Percentiles rank a stretch among this genome's conserved stretches.
These are phyloP conservation scores for Sporothrix inflata DNA, from an alignment of 2,329 filamentous ascomycete genomes.

Conservation along the genomic window DNA sequence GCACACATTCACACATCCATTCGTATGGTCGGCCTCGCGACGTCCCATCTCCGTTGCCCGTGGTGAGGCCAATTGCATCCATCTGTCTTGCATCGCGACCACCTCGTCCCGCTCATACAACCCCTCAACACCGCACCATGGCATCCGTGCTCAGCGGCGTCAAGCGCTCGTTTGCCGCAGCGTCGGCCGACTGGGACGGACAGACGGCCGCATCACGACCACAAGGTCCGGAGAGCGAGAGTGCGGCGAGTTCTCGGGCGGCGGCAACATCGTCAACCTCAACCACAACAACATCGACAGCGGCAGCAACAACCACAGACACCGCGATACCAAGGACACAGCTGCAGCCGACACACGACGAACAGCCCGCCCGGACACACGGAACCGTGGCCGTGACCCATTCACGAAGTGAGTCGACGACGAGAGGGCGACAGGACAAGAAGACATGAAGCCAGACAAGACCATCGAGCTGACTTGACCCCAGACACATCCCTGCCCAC, in stretches of 20 bases:
- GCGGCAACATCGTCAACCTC: not conserved
- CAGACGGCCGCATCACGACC: not conserved
- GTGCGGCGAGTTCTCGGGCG: not conserved
- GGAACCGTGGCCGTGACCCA: not conserved
- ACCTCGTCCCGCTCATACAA: not conserved
- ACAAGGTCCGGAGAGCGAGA: not conserved
- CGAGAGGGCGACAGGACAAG: not conserved
- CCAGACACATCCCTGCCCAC: not conserved
- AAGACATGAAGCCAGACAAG: not conserved
- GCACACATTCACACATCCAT: not conserved
- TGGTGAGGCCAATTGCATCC: not conserved
- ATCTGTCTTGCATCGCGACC: not conserved
- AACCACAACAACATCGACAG: not conserved
- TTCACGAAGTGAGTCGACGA: not conserved
- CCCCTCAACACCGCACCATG: not conserved
- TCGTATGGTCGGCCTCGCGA: not conserved
- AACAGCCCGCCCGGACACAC: not conserved
- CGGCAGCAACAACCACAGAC: not conserved
- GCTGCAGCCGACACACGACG: not conserved
- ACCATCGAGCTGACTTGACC: not conserved
- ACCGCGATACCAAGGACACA: not conserved
- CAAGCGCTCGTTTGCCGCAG: conserved; percentile 22
- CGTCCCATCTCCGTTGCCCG: not conserved
- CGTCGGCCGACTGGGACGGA: conserved; percentile 24
- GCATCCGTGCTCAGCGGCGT: conserved; percentile 11